phyloP scores from a whole-genome alignment of 2,329 filamentous ascomycete species.

The Arthrobotrys sinensis region DNA sequence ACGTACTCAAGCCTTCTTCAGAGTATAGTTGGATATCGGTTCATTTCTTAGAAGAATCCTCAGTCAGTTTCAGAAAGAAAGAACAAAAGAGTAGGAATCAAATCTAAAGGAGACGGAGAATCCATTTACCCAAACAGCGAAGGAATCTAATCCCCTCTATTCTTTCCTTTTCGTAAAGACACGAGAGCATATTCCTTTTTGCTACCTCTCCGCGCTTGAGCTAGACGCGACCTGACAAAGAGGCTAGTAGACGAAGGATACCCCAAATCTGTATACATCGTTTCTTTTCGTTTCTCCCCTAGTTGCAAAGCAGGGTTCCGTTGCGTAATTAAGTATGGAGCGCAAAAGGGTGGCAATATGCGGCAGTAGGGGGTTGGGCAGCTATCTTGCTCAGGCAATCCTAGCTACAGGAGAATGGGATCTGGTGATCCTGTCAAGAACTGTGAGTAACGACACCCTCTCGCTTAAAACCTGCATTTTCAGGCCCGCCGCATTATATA shows the following conservation, averaged over 20 bases:
- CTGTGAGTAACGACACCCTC: constrained; percentile 60
- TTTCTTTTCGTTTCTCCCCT: constrained; percentile 31
- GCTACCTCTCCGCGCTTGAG: constrained; percentile 38
- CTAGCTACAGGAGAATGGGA: constrained; percentile 60
- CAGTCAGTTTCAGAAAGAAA: constrained; percentile 44
- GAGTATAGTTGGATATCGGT: constrained; percentile 40
- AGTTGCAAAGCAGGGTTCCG: constrained; percentile 18
- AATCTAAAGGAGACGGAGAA: constrained; percentile 27
- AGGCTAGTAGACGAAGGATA: constrained; percentile 12
- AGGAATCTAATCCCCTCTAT: constrained; percentile 13
- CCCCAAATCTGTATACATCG: constrained; percentile 35
- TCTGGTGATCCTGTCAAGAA: constrained; percentile 63
- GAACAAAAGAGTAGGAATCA: constrained; percentile 44
- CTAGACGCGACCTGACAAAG: constrained; percentile 31
- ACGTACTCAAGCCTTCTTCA: constrained; percentile 25
- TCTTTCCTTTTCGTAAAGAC: constrained; percentile 43
- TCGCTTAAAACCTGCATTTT: constrained; percentile 56
- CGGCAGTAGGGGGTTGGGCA: constrained; percentile 63
- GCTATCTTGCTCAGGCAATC: constrained; percentile 62
- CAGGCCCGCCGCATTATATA: constrained; percentile 7
- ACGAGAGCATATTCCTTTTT: constrained; percentile 46
- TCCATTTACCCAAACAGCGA: constrained; percentile 42
- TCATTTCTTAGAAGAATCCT: constrained; percentile 40
- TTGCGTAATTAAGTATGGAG: constrained; percentile 40
- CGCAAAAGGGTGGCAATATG: constrained; percentile 62